These are phyloP conservation scores for Colletotrichum sp. DNA, from an alignment of 2,329 filamentous ascomycete genomes.

Conservation along the genomic window DNA sequence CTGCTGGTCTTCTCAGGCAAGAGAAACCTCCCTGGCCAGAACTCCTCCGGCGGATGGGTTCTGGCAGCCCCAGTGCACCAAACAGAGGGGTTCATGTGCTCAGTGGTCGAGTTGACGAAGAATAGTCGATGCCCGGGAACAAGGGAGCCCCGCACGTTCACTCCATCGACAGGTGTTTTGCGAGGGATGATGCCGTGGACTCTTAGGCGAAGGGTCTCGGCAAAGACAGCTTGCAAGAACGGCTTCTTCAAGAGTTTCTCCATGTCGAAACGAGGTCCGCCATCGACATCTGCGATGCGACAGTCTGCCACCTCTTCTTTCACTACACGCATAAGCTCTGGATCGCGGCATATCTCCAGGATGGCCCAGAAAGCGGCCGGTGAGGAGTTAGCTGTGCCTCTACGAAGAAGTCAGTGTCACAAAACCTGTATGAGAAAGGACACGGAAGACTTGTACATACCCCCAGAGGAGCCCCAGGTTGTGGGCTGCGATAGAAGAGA, in stretches of 20 bases:
- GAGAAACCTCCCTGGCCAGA: neutral
- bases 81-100: neutral
- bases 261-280: neutral
- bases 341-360: neutral
- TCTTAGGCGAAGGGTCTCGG: neutral
- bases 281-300: neutral
- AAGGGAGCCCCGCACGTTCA: neutral
- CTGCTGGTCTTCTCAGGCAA: neutral
- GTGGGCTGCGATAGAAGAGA: neutral
- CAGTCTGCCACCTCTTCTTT: neutral
- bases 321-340: neutral
- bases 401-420: neutral
- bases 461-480: neutral
- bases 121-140: neutral
- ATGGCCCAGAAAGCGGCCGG: neutral
- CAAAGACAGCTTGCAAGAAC: neutral
- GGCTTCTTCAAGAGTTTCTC: neutral
- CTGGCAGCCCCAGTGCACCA: neutral
- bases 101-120: neutral
- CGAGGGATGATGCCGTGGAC: neutral
- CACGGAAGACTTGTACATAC: neutral
- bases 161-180: neutral
- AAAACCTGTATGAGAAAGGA: neutral
- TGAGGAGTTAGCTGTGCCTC: neutral
- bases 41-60: neutral